phyloP scores from a whole-genome alignment of 805 yeast genomes.

The Metschnikowia sp. region DNA sequence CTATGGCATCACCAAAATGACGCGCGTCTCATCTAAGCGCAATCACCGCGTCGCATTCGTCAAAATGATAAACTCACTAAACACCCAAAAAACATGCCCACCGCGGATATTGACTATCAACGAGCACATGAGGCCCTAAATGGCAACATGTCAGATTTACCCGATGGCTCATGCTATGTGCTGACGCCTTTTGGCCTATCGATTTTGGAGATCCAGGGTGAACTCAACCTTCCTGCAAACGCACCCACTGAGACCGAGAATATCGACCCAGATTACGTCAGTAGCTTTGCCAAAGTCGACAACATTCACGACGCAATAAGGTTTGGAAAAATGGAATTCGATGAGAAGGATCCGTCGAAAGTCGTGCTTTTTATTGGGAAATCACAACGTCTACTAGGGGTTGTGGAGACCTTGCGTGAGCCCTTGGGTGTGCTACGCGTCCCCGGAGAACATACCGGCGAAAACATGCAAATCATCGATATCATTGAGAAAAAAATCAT shows the following conservation, averaged over 20 bases:
- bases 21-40: background rate
- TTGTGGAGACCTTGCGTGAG: slow-evolving; percentile 52
- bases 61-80: background rate
- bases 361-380: slow-evolving; percentile 64
- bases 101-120: slow-evolving; percentile 12
- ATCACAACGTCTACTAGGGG: slow-evolving; percentile 67
- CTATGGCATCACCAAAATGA: background rate
- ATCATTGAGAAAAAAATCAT: slow-evolving; percentile 55
- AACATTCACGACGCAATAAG: slow-evolving; percentile 43
- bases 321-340: slow-evolving; percentile 49
- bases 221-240: slow-evolving; percentile 44
- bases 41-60: background rate
- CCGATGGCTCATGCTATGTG: slow-evolving; percentile 19
- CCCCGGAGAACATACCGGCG: slow-evolving; percentile 22
- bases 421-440: slow-evolving; percentile 65
- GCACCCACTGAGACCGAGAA: slow-evolving; percentile 35
- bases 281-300: slow-evolving; percentile 33
- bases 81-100: slow-evolving; percentile 9
- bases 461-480: slow-evolving; percentile 52
- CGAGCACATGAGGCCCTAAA: slow-evolving; percentile 14
- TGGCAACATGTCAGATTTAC: background rate
- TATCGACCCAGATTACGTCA: slow-evolving; percentile 28
- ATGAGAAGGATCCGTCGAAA: slow-evolving; percentile 33
- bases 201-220: slow-evolving; percentile 73
- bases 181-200: slow-evolving; percentile 58